Conservation (phyloP, 2,329 filamentous ascomycete genomes). For the Didymella glomerata region DNA sequence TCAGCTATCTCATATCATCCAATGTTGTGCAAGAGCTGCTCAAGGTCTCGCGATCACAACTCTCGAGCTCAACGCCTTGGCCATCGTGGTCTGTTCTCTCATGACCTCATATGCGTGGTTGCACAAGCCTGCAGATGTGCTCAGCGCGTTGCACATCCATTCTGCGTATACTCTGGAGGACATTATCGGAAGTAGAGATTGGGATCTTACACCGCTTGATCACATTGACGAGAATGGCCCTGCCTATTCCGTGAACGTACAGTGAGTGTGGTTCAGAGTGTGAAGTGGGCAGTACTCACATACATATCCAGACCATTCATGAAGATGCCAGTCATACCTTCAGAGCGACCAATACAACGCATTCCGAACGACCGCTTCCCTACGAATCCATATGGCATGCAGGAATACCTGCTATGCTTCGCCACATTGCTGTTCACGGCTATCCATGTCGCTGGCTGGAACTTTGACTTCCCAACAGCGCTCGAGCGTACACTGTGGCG, state of each 20-base stretch:
- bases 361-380: neutral
- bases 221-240: neutral
- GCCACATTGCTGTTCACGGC: neutral
- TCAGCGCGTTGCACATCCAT: neutral
- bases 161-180: neutral
- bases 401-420: neutral
- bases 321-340: neutral
- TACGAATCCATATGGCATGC: neutral
- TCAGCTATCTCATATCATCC: conserved; percentile 30
- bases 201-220: neutral
- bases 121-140: neutral
- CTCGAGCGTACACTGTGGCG: neutral
- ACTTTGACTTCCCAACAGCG: neutral
- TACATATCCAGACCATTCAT: neutral
- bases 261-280: neutral
- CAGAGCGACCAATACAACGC: neutral
- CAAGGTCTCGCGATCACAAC: conserved; percentile 12
- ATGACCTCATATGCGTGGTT: neutral
- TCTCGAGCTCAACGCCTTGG: neutral
- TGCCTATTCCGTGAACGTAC: neutral
- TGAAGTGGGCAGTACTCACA: neutral
- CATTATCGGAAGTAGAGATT: neutral
- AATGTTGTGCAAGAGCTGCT: conserved; percentile 24
- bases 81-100: neutral
- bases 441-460: neutral